These are phyloP conservation scores for Gynochthodes officinalis DNA, from an alignment of 257 asterid species.

Conservation along the genomic window DNA sequence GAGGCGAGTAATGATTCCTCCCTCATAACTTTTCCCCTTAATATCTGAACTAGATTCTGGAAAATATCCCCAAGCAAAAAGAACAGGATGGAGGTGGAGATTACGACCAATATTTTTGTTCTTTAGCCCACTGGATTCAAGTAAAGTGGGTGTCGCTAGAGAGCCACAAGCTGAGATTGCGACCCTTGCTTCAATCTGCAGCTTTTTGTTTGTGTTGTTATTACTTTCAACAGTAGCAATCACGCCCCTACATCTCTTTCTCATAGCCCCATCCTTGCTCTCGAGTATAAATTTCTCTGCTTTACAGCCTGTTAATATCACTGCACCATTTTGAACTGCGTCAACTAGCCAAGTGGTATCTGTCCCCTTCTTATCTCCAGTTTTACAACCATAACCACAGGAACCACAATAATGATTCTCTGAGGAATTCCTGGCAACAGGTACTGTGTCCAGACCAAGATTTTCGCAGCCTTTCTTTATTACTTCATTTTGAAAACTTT, in stretches of 20 bases:
- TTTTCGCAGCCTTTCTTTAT: conserved; percentile 60
- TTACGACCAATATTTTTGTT: conserved; percentile 74
- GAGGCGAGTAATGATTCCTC: conserved; percentile 75
- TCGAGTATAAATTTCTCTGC: conserved; percentile 56
- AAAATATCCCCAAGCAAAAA: conserved; percentile 82
- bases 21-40: conserved; percentile 62
- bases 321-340: conserved; percentile 70
- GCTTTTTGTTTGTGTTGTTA: conserved; percentile 32
- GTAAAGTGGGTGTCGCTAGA: conserved; percentile 72
- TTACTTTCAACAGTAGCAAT: conserved; percentile 41
- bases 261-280: conserved; percentile 14
- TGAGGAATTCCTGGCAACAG: conserved; percentile 61
- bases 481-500: conserved; percentile 74
- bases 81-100: conserved; percentile 82
- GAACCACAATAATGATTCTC: conserved; percentile 83
- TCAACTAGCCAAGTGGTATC: conserved; percentile 86
- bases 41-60: conserved; percentile 51
- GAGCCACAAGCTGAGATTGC: conserved; percentile 77
- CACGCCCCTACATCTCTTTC: conserved; percentile 64
- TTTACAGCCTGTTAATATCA: conserved; percentile 67
- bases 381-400: conserved; percentile 79
- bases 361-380: conserved; percentile 80
- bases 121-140: conserved; percentile 63
- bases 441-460: conserved; percentile 58
- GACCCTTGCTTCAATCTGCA: conserved; percentile 48